Base-by-base conservation (phyloP, 2,329 filamentous ascomycete species). In the Aspergillus hiratsukae region DNA sequence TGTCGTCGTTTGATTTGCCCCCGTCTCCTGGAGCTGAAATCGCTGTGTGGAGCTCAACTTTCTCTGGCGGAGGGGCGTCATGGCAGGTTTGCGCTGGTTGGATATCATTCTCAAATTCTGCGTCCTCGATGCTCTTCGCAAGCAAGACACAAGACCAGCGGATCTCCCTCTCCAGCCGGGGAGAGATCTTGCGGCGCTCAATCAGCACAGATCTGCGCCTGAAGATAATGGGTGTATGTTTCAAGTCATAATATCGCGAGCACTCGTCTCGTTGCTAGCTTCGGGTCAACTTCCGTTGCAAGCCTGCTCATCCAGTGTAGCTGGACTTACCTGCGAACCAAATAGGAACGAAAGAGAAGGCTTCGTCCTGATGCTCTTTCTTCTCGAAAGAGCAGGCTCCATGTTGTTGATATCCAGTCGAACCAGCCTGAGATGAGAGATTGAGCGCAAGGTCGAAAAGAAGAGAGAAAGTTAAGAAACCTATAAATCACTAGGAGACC, bases 131-230 rank as follows among this genome's bases (percentile, higher is more conserved):
- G 49, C 68, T 67, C 51, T 64, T 66, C 17, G 60, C 55, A 25
- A 68, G 70, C 51, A 69, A 63, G 23, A 64, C 65, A 54, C 75
- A 76, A 17, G 73, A 61, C 49, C 70, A 63, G 56, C 69, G 68
- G 35, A 76, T 56, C 48, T 75, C 65, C 2, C 60, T 65, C 53
- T 75, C 73, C 4, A 75, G 50, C 23, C 71, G 65, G 6, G 66
- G 64, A 2, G 66, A 59, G 14, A 77, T 64, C 2, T 65, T 53
- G 57, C 69, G 73, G 25, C 74, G 69, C 11, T 69, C 61, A 21
- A 75, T 68, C 23, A 74, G 55, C 3, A 71, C 67, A 2, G 72
- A 71, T 3, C 58, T 54, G 4, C 72, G 69, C 27, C 66, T 62
- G 51, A 66, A 70, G 52, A 67, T 64, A 25, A 65, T 65, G 1